A percentile compares a stretch with the other conserved stretches of the same genome.
phyloP scores from a whole-genome alignment of 192 early-diverging fungal species.

The Coemansia sp. region DNA sequence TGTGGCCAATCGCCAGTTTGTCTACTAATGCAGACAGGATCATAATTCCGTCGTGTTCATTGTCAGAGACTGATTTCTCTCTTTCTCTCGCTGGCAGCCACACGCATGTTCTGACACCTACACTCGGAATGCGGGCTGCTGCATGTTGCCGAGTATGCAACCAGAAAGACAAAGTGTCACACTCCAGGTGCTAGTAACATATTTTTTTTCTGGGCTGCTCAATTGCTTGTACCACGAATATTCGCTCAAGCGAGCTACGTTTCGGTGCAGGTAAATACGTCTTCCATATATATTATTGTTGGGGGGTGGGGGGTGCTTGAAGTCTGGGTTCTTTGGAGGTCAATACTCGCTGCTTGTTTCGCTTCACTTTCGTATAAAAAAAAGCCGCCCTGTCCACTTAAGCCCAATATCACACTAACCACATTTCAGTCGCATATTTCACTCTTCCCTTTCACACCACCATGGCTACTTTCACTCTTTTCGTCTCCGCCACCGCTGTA shows the following conservation, averaged over 20 bases:
- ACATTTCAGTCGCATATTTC: neutral
- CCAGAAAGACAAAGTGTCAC: constrained; percentile 2
- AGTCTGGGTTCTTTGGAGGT: neutral
- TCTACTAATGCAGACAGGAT: constrained; percentile 7
- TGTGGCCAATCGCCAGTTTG: neutral
- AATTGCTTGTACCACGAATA: neutral
- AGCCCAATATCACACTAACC: neutral
- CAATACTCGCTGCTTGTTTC: neutral
- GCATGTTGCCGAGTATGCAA: constrained; percentile 3
- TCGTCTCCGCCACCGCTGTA: neutral
- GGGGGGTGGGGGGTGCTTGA: neutral
- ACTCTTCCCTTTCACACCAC: too few relatives aligned
- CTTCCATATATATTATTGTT: neutral
- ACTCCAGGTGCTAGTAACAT: neutral
- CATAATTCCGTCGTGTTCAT: neutral
- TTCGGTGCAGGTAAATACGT: neutral
- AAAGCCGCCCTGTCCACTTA: neutral
- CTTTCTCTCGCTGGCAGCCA: neutral
- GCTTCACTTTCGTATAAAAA: neutral
- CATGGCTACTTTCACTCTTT: neutral
- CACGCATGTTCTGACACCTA: neutral
- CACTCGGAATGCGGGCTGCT: neutral
- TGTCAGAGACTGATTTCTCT: neutral
- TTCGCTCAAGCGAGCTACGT: neutral
- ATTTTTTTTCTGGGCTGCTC: neutral